Evolutionary conservation across 306 rosid genomes (phyloP).

Genomic region (Phaseolus lunatus): DNA sequence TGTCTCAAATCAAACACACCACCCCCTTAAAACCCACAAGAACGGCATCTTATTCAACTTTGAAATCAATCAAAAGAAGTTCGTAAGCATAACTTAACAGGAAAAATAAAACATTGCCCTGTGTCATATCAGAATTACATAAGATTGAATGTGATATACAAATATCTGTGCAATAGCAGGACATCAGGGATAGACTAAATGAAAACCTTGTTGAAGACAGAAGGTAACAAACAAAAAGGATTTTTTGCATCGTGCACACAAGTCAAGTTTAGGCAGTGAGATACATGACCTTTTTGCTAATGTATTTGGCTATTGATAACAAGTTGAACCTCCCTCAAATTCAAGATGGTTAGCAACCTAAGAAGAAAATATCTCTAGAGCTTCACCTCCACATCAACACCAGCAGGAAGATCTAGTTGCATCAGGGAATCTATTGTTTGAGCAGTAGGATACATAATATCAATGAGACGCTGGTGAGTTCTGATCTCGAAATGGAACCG

Average conservation of each 20-base stretch:
- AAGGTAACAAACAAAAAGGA: not conserved
- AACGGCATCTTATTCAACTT: not conserved
- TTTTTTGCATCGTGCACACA: slow-evolving; percentile 15
- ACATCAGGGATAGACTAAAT: not conserved
- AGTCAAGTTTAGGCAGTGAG: slow-evolving; percentile 8
- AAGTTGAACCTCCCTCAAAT: slow-evolving; percentile 38
- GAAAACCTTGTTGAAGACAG: slow-evolving; percentile 9
- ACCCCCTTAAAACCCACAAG: slow-evolving; percentile 20
- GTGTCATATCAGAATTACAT: slow-evolving; percentile 22
- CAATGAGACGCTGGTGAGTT: slow-evolving; percentile 97
- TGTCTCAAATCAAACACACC: not conserved
- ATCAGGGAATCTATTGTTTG: slow-evolving; percentile 95
- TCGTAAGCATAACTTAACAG: slow-evolving; percentile 14
- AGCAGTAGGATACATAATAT: slow-evolving; percentile 92
- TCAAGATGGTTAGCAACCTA: slow-evolving; percentile 33
- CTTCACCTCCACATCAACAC: slow-evolving; percentile 98
- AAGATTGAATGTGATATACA: slow-evolving; percentile 31
- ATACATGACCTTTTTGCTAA: slow-evolving; percentile 11
- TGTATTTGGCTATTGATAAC: slow-evolving; percentile 21
- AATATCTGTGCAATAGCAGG: slow-evolving; percentile 39
- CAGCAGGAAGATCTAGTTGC: slow-evolving; percentile 98
- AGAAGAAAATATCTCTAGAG: slow-evolving; percentile 55
- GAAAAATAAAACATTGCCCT: not conserved
- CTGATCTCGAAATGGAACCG: slow-evolving; percentile 93
- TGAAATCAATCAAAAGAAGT: slow-evolving; percentile 6